phyloP scores from a whole-genome alignment of 169 alveolate genomes.

The Cryptosporidium sp. region DNA sequence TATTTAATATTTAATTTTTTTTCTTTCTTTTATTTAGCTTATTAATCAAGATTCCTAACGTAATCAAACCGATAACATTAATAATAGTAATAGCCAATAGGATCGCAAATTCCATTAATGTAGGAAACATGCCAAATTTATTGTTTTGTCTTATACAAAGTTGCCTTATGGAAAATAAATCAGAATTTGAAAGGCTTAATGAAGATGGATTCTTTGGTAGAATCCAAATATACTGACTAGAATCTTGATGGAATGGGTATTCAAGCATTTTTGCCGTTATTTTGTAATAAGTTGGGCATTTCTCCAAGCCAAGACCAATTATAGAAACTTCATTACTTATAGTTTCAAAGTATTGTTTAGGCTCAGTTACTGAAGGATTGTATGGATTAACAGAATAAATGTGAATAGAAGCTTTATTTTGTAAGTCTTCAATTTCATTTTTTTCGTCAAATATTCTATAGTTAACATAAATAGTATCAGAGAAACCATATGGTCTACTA shows the following conservation, averaged over 20 bases:
- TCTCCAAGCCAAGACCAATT: slow-evolving; percentile 19
- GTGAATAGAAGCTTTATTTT: slow-evolving; percentile 30
- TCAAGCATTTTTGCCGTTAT: slow-evolving; percentile 7
- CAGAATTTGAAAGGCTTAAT: slow-evolving; percentile 7
- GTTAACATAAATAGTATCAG: slow-evolving; percentile 24
- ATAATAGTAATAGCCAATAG: slow-evolving; percentile 4
- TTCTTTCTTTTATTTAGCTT: background rate
- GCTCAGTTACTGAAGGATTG: slow-evolving; percentile 12
- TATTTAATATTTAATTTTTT: background rate
- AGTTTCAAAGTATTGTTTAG: slow-evolving; percentile 15
- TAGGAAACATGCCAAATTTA: slow-evolving; percentile 68
- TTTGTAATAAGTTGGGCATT: slow-evolving; percentile 22
- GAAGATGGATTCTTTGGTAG: slow-evolving; percentile 29
- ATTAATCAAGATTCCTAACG: background rate
- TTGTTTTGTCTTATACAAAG: slow-evolving; percentile 36
- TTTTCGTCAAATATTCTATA: slow-evolving; percentile 9
- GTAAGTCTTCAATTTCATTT: background rate
- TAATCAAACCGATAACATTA: slow-evolving; percentile 7
- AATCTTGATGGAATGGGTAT: slow-evolving; percentile 39
- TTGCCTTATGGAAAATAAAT: slow-evolving; percentile 12
- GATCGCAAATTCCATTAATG: background rate
- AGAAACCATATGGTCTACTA: slow-evolving; percentile 48
- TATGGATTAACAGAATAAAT: slow-evolving; percentile 42
- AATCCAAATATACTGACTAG: slow-evolving; percentile 42
- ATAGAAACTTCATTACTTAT: slow-evolving; percentile 11